Evolutionary conservation across 257 asterid genomes (phyloP), one percentile per base, ranked within the genome.

Genomic region (Lavandula angustifolia): DNA sequence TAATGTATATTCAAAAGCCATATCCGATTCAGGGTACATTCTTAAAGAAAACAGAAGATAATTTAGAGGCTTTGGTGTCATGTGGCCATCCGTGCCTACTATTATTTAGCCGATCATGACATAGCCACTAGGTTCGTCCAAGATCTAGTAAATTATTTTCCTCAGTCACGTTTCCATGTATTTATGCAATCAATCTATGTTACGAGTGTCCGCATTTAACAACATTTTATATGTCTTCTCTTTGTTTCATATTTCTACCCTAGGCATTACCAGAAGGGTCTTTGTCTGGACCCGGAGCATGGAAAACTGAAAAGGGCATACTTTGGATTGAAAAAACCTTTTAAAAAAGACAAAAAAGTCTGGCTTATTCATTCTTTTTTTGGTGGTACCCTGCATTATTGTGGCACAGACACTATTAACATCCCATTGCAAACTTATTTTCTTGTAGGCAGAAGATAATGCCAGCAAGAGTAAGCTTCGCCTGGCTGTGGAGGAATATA

Each of bases 221-320:
- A 35, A 2, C 0, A 41, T 8, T 41, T 38, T 41, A 9, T 48
- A 60, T 54, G 12, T 42, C 67, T 31, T 49, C 14, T 38, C 38
- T 49, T 27, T 12, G 43, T 56, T 34, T 1, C 46, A 48, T 71
- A 69, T 54, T 64, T 41, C 46, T 70, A 54, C 68, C 34, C 32
- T 82, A 88, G 98, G 78, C 98, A 91, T 79, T 91, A 86, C 75
- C 98, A 88, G 76, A 88, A 82, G 72, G 98, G 96, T 73, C 98
- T 91, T 61, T 96, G 95, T n/a, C 78, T 80, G 53, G 96, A 91
- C 74, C 98, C 96, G n/a, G 98, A 91, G 81, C 96, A 91, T 8
- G 69, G 87, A 66, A 92, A 91, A 69, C 72, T 91, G 83, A 91
- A 91, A 81, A 91, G 85, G 80, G 87, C 95, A 13, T 91, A 88